Percentiles rank a stretch among this genome's conserved stretches.
Conservation (phyloP, 2,329 filamentous ascomycete species). For the Thelonectria blattea region DNA sequence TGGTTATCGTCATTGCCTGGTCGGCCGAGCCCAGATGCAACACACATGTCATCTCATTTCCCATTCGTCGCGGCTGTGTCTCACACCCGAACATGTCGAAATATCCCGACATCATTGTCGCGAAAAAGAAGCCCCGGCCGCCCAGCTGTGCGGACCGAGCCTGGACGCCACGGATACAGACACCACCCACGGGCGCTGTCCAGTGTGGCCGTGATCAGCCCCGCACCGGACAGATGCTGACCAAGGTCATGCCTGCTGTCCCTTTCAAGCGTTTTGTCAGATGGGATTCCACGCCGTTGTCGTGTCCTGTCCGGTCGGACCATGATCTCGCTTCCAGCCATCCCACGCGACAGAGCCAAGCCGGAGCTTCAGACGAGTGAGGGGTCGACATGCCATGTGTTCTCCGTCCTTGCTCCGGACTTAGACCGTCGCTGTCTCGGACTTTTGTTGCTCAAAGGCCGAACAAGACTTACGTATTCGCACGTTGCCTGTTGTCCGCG, state of each 20-base stretch:
- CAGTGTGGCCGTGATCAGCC: slow-evolving; percentile 2
- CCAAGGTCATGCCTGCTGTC: slow-evolving; percentile 5
- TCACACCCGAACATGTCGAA: slow-evolving; percentile 12
- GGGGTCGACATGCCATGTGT: slow-evolving; percentile 1
- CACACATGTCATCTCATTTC: slow-evolving; percentile 9
- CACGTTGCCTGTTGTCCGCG: background rate
- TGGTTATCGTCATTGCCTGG: slow-evolving; percentile 18
- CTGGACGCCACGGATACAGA: slow-evolving; percentile 6
- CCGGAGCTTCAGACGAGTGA: background rate
- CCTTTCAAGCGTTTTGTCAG: background rate
- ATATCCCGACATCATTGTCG: slow-evolving; percentile 4
- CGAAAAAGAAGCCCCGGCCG: background rate
- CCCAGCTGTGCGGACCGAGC: slow-evolving; percentile 10
- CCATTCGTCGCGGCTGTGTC: background rate
- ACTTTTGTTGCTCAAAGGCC: background rate
- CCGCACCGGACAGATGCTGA: slow-evolving; percentile 11
- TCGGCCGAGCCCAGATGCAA: background rate
- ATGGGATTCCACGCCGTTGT: background rate
- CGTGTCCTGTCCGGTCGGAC: slow-evolving; percentile 3
- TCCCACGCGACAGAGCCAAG: slow-evolving; percentile 10
- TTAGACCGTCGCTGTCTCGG: background rate
- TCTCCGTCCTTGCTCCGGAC: background rate
- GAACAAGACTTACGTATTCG: background rate
- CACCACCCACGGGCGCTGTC: slow-evolving; percentile 3
- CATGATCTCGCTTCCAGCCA: slow-evolving; percentile 15